These are phyloP conservation scores for Penicillium sp. DNA, from an alignment of 2,329 filamentous ascomycete genomes.

Conservation along the genomic window DNA sequence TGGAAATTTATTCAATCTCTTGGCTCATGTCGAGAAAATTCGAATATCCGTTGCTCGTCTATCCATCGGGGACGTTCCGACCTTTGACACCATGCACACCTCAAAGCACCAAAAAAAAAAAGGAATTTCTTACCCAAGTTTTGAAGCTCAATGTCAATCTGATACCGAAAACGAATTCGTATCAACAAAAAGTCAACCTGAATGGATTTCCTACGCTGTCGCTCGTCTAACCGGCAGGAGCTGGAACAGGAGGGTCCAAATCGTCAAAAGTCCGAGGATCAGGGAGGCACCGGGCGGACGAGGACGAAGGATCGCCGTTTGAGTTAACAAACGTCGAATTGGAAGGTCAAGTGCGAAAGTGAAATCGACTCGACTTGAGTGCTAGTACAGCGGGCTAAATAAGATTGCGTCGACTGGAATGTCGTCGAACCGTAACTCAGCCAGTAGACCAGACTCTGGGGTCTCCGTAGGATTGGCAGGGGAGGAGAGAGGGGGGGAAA, in stretches of 20 bases:
- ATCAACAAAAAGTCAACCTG: conserved; percentile 6
- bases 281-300: conserved; percentile 34
- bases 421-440: conserved; percentile 30
- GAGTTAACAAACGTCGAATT: conserved; percentile 43
- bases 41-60: not conserved
- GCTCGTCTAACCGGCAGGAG: conserved; percentile 44
- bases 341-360: conserved; percentile 38
- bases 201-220: conserved; percentile 29
- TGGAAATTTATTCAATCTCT: not conserved
- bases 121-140: conserved; percentile 15
- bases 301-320: conserved; percentile 35
- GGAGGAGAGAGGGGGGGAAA: conserved; percentile 18
- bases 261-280: conserved; percentile 33
- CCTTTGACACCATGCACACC: conserved; percentile 13
- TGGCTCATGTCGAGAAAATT: not conserved
- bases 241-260: conserved; percentile 35
- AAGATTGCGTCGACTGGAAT: conserved; percentile 26
- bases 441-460: conserved; percentile 39
- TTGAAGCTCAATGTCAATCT: conserved; percentile 20
- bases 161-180: conserved; percentile 14
- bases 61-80: conserved; percentile 6
- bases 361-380: conserved; percentile 43
- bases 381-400: conserved; percentile 33
- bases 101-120: conserved; percentile 7
- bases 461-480: conserved; percentile 42